Percentiles rank a stretch among this genome's conserved stretches.
Evolutionary conservation across 371 early-diverging fungal species (phyloP).

Genomic region (Conidiobolus incongruus): DNA sequence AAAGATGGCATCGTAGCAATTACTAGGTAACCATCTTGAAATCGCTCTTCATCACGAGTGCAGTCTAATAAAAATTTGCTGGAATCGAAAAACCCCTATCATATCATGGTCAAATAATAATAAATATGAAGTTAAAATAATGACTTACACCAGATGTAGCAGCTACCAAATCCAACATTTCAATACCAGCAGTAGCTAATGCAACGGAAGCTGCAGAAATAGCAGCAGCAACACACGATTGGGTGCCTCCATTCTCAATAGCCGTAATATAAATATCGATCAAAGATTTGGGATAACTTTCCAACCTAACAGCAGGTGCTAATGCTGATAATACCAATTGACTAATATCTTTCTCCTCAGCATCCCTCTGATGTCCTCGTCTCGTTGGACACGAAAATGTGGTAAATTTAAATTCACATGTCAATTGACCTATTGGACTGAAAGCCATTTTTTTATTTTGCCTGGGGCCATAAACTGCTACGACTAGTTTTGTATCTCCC

Average conservation of each 20-base stretch:
- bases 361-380: slow-evolving; percentile 32
- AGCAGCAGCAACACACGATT: slow-evolving; percentile 55
- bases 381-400: slow-evolving; percentile 63
- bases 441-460: slow-evolving; percentile 29
- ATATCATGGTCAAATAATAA: no score
- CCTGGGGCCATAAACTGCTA: slow-evolving; percentile 70
- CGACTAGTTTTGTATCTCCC: slow-evolving; percentile 63
- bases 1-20: no score
- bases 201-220: slow-evolving; percentile 71
- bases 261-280: slow-evolving; percentile 71
- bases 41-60: no score
- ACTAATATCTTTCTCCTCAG: slow-evolving; percentile 64
- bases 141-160: slow-evolving; percentile 41
- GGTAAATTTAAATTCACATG: slow-evolving; percentile 77
- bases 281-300: slow-evolving; percentile 65
- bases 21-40: no score
- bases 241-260: slow-evolving; percentile 65
- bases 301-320: slow-evolving; percentile 70
- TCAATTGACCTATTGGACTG: slow-evolving; percentile 32
- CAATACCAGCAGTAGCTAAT: slow-evolving; percentile 81
- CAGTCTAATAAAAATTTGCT: no score
- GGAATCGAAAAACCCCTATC: no score
- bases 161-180: slow-evolving; percentile 75
- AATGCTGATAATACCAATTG: slow-evolving; percentile 53
- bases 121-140: no score